Conservation (phyloP, 257 asterid genomes). For the Solanum etuberosum region DNA sequence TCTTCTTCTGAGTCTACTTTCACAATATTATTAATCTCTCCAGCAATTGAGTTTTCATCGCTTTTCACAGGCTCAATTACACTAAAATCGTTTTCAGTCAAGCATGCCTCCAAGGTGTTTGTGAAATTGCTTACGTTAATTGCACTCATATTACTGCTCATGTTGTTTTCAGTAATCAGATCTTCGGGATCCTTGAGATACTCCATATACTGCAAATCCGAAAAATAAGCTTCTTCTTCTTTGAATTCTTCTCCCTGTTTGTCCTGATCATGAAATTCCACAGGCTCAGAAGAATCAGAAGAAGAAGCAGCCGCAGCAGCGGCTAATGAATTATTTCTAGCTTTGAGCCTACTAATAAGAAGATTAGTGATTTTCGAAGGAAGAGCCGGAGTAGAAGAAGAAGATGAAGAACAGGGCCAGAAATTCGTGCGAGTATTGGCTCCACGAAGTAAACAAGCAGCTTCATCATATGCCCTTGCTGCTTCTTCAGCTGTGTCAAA, state of each 20-base stretch:
- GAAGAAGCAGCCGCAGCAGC: neutral
- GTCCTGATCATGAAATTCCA: neutral
- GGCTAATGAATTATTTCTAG: slow-evolving; percentile 37
- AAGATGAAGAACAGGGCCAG: slow-evolving; percentile 45
- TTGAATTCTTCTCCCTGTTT: neutral
- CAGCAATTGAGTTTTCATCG: neutral
- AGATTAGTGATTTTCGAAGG: slow-evolving; percentile 68
- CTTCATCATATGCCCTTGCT: slow-evolving; percentile 20
- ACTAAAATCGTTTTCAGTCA: neutral
- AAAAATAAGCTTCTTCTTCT: slow-evolving; percentile 23
- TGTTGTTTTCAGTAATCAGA: slow-evolving; percentile 5
- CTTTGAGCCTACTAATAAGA: slow-evolving; percentile 55
- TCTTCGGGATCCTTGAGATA: slow-evolving; percentile 49
- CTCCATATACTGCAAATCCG: slow-evolving; percentile 41
- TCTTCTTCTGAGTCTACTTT: slow-evolving; percentile 13
- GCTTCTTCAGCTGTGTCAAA: slow-evolving; percentile 15
- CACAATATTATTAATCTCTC: neutral
- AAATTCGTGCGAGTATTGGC: slow-evolving; percentile 75
- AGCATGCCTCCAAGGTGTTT: slow-evolving; percentile 2
- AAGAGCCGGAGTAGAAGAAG: slow-evolving; percentile 43
- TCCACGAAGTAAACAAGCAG: slow-evolving; percentile 83
- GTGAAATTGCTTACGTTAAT: neutral
- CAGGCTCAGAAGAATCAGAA: neutral
- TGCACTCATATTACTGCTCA: neutral
- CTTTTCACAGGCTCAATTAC: slow-evolving; percentile 8